Percentiles rank a stretch among this genome's conserved stretches.
Conservation (phyloP, 805 yeast species). For the Nakazawaea peltata region DNA sequence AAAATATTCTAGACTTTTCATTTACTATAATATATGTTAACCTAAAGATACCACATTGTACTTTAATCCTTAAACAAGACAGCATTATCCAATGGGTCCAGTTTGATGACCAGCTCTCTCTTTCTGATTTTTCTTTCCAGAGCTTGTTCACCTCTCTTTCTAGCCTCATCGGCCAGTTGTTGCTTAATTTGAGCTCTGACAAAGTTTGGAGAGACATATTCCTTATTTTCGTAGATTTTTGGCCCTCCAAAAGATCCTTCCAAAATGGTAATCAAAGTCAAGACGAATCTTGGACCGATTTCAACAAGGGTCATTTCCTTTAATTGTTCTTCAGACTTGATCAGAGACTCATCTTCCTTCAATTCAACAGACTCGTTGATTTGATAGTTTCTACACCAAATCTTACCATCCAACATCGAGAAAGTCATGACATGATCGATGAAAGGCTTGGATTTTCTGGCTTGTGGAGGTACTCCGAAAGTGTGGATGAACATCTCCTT, state of each 20-base stretch:
- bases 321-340: slow-evolving; percentile 19
- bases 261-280: slow-evolving; percentile 82
- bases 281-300: slow-evolving; percentile 93
- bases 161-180: slow-evolving; percentile 74
- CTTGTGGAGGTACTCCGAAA: slow-evolving; percentile 93
- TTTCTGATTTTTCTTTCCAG: slow-evolving; percentile 64
- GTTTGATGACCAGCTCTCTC: slow-evolving; percentile 66
- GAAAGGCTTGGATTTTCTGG: slow-evolving; percentile 91
- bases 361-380: slow-evolving; percentile 61
- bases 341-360: slow-evolving; percentile 31
- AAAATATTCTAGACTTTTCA: no score
- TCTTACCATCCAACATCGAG: slow-evolving; percentile 83
- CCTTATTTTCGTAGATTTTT: slow-evolving; percentile 93
- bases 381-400: slow-evolving; percentile 95
- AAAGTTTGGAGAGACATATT: slow-evolving; percentile 92
- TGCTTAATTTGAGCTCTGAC: slow-evolving; percentile 84
- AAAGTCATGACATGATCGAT: slow-evolving; percentile 93
- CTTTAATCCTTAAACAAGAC: slow-evolving; percentile 50
- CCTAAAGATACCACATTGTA: not conserved
- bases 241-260: slow-evolving; percentile 99
- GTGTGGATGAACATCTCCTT: slow-evolving; percentile 77
- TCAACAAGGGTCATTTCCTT: slow-evolving; percentile 81
- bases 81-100: slow-evolving; percentile 79
- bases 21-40: slow-evolving; percentile 11
- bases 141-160: slow-evolving; percentile 72